Conservation (phyloP, 768 basidiomycete species). For the Leccinum fibrillosum region DNA sequence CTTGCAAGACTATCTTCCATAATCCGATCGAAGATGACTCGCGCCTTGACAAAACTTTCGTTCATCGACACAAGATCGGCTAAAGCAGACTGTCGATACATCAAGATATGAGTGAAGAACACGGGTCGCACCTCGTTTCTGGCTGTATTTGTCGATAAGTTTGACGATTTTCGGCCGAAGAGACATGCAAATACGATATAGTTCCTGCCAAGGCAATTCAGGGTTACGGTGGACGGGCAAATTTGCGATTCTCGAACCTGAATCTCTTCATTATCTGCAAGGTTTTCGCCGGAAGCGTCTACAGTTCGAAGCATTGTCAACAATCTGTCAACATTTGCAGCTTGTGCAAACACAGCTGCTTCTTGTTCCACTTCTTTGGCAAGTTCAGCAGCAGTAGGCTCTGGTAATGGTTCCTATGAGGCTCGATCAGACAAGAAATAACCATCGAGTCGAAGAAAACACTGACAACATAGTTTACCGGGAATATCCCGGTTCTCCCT, state of each 20-base stretch:
- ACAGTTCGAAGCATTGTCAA: constrained; percentile 68
- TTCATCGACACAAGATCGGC: constrained; percentile 95
- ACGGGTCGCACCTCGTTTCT: constrained; percentile 64
- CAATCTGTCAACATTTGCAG: constrained; percentile 78
- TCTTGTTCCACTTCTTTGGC: constrained; percentile 84
- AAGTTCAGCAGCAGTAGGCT: constrained; percentile 73
- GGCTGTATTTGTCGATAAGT: constrained; percentile 94
- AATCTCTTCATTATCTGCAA: constrained; percentile 91
- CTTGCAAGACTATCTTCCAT: constrained; percentile 86
- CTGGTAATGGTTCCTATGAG: constrained; percentile 75
- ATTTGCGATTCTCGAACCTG: constrained; percentile 45
- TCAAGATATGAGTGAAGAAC: background rate
- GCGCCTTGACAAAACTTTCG: constrained; percentile 86
- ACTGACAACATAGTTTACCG: constrained; percentile 92
- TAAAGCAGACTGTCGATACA: constrained; percentile 27
- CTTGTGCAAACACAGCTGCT: constrained; percentile 82
- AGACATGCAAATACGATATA: constrained; percentile 88
- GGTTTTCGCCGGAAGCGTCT: constrained; percentile 74
- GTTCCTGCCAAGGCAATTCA: constrained; percentile 49
- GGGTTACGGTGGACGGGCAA: constrained; percentile 3
- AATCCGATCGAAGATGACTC: constrained; percentile 89
- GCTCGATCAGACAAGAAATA: background rate
- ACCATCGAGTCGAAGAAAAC: background rate
- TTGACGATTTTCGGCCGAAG: constrained; percentile 94
- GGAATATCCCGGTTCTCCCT: constrained; percentile 92